These are phyloP conservation scores for Afroboletus lepidellus DNA, from an alignment of 1,284 basidiomycete species.

Conservation along the genomic window DNA sequence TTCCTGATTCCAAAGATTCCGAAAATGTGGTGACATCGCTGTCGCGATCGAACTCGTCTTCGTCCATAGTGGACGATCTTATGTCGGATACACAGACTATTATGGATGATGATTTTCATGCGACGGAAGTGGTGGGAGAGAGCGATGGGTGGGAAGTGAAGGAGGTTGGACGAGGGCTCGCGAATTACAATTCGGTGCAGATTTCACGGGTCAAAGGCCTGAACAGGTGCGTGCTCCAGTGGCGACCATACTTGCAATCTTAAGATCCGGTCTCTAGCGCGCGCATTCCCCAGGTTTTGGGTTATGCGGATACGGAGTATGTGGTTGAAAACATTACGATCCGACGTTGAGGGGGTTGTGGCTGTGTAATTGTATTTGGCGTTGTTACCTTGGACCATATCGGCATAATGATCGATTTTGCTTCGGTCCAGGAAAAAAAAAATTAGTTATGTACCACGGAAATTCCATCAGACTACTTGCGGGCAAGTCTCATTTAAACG, in stretches of 20 bases:
- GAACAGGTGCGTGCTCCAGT: conserved; percentile 64
- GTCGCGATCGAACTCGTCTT: conserved; percentile 38
- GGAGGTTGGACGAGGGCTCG: conserved; percentile 91
- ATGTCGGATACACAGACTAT: conserved; percentile 24
- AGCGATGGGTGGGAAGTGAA: conserved; percentile 71
- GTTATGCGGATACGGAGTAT: conserved; percentile 95
- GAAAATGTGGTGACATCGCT: conserved; percentile 38
- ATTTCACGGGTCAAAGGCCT: conserved; percentile 87
- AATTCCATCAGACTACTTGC: conserved; percentile 93
- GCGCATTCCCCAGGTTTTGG: conserved; percentile 77
- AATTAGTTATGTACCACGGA: conserved; percentile 74
- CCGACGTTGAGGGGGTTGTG: conserved; percentile 35
- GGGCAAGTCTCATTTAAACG: conserved; percentile 52
- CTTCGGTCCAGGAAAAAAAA: conserved; percentile 18
- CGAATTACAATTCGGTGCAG: conserved; percentile 95
- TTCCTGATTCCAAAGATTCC: conserved; percentile 23
- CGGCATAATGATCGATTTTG: conserved; percentile 4
- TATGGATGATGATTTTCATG: conserved; percentile 31
- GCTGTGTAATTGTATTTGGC: conserved; percentile 32
- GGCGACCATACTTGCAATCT: not conserved
- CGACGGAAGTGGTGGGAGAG: conserved; percentile 31
- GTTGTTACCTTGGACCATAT: conserved; percentile 17
- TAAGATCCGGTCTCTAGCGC: conserved; percentile 53
- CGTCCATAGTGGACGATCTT: conserved; percentile 36
- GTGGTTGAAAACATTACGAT: conserved; percentile 93